These are phyloP conservation scores for Phaffia australis DNA, from an alignment of 768 basidiomycete genomes.

Conservation along the genomic window DNA sequence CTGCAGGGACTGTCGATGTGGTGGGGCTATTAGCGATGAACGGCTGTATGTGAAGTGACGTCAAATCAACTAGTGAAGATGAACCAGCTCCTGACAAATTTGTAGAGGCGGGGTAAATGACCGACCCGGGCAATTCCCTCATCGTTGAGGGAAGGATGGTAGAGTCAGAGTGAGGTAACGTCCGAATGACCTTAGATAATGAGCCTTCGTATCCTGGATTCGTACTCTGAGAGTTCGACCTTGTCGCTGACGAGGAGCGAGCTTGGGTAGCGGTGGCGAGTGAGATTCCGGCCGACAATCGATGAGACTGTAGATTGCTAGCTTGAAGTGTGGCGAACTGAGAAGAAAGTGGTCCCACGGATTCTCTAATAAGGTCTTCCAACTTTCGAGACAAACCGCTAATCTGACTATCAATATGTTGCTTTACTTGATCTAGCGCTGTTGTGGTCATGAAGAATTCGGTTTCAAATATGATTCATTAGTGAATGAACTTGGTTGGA, in stretches of 20 bases:
- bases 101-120: neutral
- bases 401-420: conserved; percentile 91
- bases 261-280: neutral
- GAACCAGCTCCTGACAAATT: neutral
- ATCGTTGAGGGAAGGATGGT: neutral
- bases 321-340: conserved; percentile 25
- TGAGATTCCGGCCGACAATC: neutral
- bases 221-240: neutral
- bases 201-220: neutral
- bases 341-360: conserved; percentile 22
- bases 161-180: neutral
- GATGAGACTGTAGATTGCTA: conserved; percentile 14
- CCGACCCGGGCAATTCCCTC: neutral
- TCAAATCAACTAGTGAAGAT: neutral
- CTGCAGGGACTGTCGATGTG: conserved; percentile 5
- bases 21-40: neutral
- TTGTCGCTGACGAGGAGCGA: conserved; percentile 4
- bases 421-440: conserved; percentile 98
- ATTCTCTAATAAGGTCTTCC: conserved; percentile 25
- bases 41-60: neutral
- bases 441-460: neutral
- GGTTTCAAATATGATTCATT: neutral
- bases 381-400: conserved; percentile 49
- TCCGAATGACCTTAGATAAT: neutral
- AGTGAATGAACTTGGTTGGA: neutral